phyloP scores from a whole-genome alignment of 1,139 yeast genomes.

The Taiozyma onychis region DNA sequence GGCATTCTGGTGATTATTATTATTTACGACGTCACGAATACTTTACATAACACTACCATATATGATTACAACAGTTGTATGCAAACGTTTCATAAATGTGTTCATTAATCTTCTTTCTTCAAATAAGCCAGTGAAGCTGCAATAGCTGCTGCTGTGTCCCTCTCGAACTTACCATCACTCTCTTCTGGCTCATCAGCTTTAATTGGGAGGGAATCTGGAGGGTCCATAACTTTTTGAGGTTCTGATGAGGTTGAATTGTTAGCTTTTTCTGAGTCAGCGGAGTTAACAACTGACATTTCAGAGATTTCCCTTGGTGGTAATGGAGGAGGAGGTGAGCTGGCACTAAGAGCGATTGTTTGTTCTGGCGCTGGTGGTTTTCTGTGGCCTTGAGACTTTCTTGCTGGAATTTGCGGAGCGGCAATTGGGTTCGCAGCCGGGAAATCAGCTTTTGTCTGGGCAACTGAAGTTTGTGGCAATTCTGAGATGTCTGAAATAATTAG shows the following conservation, averaged over 20 bases:
- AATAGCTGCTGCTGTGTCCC: neutral
- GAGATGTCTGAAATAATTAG: neutral
- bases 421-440: neutral
- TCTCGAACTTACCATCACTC: neutral
- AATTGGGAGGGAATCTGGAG: neutral
- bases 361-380: neutral
- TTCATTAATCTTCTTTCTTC: neutral
- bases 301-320: constrained; percentile 1
- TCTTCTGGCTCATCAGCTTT: neutral
- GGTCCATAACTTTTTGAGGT: neutral
- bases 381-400: neutral
- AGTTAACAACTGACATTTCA: neutral
- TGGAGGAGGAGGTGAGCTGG: neutral
- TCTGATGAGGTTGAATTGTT: neutral
- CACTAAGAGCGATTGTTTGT: neutral
- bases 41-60: neutral
- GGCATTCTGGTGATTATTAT: constrained; percentile 48
- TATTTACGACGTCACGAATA: neutral
- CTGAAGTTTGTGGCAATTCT: neutral
- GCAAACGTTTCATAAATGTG: neutral
- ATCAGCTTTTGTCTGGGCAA: neutral
- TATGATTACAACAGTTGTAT: neutral
- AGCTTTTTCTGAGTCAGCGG: neutral
- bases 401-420: neutral
- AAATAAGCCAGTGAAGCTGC: neutral